These are phyloP conservation scores for Blastobotrys arbuscula DNA, from an alignment of 1,139 yeast species.

Conservation along the genomic window DNA sequence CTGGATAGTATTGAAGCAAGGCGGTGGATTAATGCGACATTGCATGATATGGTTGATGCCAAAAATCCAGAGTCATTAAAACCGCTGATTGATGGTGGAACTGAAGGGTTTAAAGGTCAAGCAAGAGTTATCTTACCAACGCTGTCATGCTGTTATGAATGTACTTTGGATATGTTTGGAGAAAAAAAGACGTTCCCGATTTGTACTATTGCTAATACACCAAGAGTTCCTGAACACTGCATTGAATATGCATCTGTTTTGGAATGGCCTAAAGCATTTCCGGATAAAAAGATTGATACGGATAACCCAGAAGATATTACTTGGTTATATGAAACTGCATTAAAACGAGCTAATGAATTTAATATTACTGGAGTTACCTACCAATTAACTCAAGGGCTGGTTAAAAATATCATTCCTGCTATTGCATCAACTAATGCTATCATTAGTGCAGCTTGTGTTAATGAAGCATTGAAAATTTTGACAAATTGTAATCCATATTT, in stretches of 20 bases:
- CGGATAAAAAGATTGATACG: slow-evolving; percentile 48
- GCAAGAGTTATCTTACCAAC: slow-evolving; percentile 83
- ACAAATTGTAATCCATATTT: slow-evolving; percentile 64
- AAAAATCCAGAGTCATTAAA: slow-evolving; percentile 52
- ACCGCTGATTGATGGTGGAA: slow-evolving; percentile 92
- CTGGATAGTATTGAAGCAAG: slow-evolving; percentile 87
- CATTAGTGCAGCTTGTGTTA: slow-evolving; percentile 86
- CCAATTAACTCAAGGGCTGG: slow-evolving; percentile 74
- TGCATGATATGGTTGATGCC: slow-evolving; percentile 56
- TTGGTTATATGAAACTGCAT: slow-evolving; percentile 56
- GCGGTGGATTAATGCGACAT: slow-evolving; percentile 79
- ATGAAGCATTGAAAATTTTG: slow-evolving; percentile 75
- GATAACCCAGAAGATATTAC: slow-evolving; percentile 66
- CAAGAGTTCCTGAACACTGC: slow-evolving; percentile 90
- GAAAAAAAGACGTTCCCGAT: slow-evolving; percentile 75
- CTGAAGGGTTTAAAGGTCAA: slow-evolving; percentile 93
- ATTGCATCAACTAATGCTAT: slow-evolving; percentile 93
- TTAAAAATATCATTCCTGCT: slow-evolving; percentile 89
- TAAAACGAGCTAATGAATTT: slow-evolving; percentile 55
- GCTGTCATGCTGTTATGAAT: slow-evolving; percentile 84
- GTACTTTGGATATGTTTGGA: slow-evolving; percentile 73
- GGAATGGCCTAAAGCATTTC: slow-evolving; percentile 58
- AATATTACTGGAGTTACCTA: slow-evolving; percentile 68
- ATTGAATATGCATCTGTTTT: slow-evolving; percentile 84
- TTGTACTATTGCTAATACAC: slow-evolving; percentile 92